Conservation (phyloP, 371 early-diverging fungal genomes). For the Zychaea mexicana region DNA sequence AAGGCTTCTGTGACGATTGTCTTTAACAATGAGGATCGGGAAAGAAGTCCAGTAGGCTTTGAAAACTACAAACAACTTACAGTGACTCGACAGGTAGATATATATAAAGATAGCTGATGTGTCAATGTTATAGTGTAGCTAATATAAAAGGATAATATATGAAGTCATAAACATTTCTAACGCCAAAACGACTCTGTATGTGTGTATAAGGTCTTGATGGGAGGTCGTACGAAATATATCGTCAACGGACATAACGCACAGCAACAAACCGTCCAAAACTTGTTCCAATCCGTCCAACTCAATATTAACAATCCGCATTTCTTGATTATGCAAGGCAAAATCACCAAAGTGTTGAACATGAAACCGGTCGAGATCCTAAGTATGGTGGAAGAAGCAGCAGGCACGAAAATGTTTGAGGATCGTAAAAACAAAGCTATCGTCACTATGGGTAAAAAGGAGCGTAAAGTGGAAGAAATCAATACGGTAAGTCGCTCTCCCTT, state of each 20-base stretch:
- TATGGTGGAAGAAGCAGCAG: constrained; percentile 99
- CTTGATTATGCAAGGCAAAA: constrained; percentile 98
- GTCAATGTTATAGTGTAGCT: too few species aligned
- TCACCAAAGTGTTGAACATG: constrained; percentile 99
- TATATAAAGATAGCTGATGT: not conserved
- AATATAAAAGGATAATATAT: too few species aligned
- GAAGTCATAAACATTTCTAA: too few species aligned
- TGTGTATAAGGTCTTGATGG: constrained; percentile 89
- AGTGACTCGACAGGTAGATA: constrained; percentile 90
- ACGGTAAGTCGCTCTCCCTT: constrained; percentile 36
- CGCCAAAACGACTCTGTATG: too few species aligned
- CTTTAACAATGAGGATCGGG: constrained; percentile 91
- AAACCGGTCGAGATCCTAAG: constrained; percentile 94
- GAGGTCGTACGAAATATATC: constrained; percentile 95
- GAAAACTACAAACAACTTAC: constrained; percentile 87
- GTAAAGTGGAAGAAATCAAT: constrained; percentile 92
- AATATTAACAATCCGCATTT: constrained; percentile 99
- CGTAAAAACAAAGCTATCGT: constrained; percentile 94
- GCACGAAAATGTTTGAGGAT: constrained; percentile 98
- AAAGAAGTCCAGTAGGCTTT: constrained; percentile 90
- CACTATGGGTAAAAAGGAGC: constrained; percentile 95
- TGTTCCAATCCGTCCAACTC: constrained; percentile 96
- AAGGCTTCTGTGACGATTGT: constrained; percentile 97
- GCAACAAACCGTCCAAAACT: constrained; percentile 87
- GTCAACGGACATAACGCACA: constrained; percentile 94